Evolutionary conservation across 495 filamentous ascomycete species (phyloP).

Genomic region (Xylaria sp.): DNA sequence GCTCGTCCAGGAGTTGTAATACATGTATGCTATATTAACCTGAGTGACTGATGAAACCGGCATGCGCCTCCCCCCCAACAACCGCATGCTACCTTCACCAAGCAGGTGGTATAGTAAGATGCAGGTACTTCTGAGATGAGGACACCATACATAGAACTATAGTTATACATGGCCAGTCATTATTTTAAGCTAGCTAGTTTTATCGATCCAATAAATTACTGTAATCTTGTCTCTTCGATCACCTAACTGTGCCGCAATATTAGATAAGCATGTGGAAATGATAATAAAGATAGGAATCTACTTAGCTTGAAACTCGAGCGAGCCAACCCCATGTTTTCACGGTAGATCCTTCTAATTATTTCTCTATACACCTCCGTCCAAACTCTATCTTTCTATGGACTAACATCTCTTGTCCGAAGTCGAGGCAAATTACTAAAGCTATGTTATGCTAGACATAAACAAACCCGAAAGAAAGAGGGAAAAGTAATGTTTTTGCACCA

Average conservation of each 20-base stretch:
- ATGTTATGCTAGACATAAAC: neutral
- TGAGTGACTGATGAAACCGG: neutral
- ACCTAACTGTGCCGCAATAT: slow-evolving; percentile 5
- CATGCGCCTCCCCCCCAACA: neutral
- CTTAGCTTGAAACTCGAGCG: neutral
- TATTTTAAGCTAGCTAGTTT: neutral
- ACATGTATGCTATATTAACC: neutral
- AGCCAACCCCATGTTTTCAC: neutral
- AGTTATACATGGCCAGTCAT: neutral
- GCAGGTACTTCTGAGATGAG: neutral
- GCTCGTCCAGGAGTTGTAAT: neutral
- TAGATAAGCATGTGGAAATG: neutral
- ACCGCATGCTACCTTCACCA: neutral
- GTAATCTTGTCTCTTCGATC: neutral
- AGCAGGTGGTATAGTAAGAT: neutral
- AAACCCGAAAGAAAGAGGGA: neutral
- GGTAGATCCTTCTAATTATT: neutral
- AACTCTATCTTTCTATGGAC: neutral
- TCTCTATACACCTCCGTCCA: neutral
- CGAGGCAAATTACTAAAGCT: neutral
- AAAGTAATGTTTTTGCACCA: neutral
- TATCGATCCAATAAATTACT: neutral
- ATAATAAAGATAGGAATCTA: slow-evolving; percentile 10
- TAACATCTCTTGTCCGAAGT: neutral
- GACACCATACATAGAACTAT: neutral